Evolutionary conservation across 2,329 filamentous ascomycete genomes (phyloP).

Genomic region (Diaporthe capsici): DNA sequence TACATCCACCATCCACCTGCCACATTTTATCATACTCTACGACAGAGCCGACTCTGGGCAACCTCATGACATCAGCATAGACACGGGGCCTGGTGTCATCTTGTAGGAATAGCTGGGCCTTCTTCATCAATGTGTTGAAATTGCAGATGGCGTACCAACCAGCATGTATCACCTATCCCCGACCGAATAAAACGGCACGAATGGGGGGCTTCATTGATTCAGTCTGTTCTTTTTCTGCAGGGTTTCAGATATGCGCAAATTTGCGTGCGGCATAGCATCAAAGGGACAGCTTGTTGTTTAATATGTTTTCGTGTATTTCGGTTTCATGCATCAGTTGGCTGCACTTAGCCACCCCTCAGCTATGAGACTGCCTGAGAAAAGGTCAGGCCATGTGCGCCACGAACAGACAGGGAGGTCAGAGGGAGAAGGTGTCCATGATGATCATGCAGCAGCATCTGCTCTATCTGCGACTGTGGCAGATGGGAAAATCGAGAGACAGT

Average conservation of each 20-base stretch:
- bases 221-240: slow-evolving; percentile 10
- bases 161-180: slow-evolving; percentile 17
- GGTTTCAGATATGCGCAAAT: background rate
- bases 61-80: background rate
- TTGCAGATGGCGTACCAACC: background rate
- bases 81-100: background rate
- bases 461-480: background rate
- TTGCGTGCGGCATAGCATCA: slow-evolving; percentile 18
- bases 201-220: background rate
- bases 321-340: slow-evolving; percentile 10
- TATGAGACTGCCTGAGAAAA: background rate
- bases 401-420: background rate
- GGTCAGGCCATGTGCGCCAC: background rate
- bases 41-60: background rate
- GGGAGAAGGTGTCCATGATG: background rate
- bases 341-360: background rate
- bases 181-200: background rate
- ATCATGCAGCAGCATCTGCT: background rate
- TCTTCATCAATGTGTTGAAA: background rate
- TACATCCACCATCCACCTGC: background rate
- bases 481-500: background rate
- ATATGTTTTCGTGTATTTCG: background rate
- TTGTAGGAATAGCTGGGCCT: slow-evolving; percentile 23
- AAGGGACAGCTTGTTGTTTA: slow-evolving; percentile 20
- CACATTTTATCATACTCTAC: background rate